A percentile compares a stretch with the other conserved stretches of the same genome.
phyloP scores from a whole-genome alignment of 108 stramenopile species.

The Conticribra weissflogii region DNA sequence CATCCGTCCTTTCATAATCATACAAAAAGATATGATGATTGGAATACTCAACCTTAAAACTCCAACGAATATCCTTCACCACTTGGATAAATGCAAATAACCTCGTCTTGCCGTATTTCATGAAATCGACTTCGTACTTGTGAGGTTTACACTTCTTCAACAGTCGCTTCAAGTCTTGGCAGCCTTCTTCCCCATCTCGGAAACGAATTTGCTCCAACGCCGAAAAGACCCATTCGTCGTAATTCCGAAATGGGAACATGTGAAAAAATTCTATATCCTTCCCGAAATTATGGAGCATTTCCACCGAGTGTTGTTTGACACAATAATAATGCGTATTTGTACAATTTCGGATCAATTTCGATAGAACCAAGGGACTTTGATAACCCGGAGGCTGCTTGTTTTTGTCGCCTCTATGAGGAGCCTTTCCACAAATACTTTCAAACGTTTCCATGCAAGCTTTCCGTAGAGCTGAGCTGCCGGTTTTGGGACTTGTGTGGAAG shows the following conservation, averaged over 20 bases:
- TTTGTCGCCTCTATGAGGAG: neutral
- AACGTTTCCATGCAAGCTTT: constrained; percentile 3
- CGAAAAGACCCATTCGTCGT: constrained; percentile 22
- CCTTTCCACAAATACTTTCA: neutral
- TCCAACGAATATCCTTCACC: neutral
- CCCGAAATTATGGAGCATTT: neutral
- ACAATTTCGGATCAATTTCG: neutral
- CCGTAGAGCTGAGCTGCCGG: neutral
- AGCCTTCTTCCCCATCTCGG: constrained; percentile 17
- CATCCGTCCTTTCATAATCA: constrained; percentile 12
- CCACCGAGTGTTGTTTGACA: constrained; percentile 1
- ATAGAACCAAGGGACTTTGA: neutral
- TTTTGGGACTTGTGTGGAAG: constrained; percentile 11
- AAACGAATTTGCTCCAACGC: constrained; percentile 20
- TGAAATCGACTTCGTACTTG: constrained; percentile 11
- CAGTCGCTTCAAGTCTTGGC: neutral
- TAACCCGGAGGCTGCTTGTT: constrained; percentile 16
- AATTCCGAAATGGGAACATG: constrained; percentile 18
- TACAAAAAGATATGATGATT: constrained; percentile 12
- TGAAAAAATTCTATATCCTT: constrained; percentile 6
- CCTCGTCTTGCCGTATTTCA: neutral
- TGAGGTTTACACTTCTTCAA: constrained; percentile 10
- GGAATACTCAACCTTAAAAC: neutral
- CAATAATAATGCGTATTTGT: constrained; percentile 1
- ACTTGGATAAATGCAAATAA: neutral